These are phyloP conservation scores for Populus hybrid DNA, from an alignment of 441 rosid genomes.

Conservation along the genomic window DNA sequence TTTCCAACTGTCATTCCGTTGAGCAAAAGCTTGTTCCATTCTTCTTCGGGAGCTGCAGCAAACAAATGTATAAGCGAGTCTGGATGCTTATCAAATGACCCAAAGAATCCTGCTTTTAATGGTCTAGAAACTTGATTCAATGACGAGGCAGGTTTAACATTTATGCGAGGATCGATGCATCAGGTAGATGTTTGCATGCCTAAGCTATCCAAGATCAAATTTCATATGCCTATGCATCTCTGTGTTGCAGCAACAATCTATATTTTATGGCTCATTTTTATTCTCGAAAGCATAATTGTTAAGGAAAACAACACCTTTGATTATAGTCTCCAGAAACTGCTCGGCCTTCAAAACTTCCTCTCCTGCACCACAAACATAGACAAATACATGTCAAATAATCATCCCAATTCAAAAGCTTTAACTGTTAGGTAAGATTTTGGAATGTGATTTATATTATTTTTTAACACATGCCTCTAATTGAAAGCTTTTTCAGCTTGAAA, in stretches of 20 bases:
- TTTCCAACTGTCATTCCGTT: constrained; percentile 66
- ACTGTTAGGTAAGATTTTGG: too few relatives aligned
- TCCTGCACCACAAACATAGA: constrained; percentile 44
- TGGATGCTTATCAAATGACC: background rate
- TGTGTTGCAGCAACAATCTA: background rate
- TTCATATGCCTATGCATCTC: background rate
- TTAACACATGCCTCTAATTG: too few relatives aligned
- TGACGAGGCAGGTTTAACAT: background rate
- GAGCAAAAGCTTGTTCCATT: constrained; percentile 76
- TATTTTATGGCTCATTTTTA: background rate
- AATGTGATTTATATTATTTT: too few relatives aligned
- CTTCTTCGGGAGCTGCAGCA: constrained; percentile 79
- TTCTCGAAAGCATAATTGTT: background rate
- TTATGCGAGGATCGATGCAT: background rate
- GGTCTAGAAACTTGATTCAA: background rate
- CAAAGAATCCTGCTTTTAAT: background rate
- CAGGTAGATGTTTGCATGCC: background rate
- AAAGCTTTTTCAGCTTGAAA: too few relatives aligned
- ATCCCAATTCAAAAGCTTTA: too few relatives aligned
- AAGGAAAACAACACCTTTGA: constrained; percentile 52
- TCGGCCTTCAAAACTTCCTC: constrained; percentile 72
- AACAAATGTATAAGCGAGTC: background rate
- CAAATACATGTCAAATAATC: background rate
- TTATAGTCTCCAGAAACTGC: constrained; percentile 68
- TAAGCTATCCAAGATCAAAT: background rate